Evolutionary conservation across 345 rosid species (phyloP).

Genomic region (Pistacia atlantica): DNA sequence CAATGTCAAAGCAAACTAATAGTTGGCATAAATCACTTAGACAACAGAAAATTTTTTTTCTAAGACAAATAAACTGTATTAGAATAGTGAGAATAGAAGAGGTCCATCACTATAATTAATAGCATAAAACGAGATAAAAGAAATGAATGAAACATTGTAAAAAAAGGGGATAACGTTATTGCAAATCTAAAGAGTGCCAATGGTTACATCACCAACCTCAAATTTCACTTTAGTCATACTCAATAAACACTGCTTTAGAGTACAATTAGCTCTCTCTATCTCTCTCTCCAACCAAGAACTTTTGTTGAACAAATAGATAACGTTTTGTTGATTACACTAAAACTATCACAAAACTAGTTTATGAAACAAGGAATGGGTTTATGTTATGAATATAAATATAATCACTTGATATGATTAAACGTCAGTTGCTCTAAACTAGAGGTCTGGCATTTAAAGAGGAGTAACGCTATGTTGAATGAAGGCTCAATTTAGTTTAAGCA

Average conservation of each 20-base stretch:
- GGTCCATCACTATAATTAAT: not conserved
- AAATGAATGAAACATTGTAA: not conserved
- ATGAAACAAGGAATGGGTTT: too few species aligned
- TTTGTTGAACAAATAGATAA: conserved; percentile 22
- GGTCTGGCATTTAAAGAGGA: too few species aligned
- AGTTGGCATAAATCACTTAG: not conserved
- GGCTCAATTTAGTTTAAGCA: too few species aligned
- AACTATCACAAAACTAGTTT: conserved; percentile 3
- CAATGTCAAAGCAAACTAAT: too few species aligned
- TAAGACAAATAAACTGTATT: not conserved
- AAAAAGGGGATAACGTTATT: not conserved
- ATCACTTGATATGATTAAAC: too few species aligned
- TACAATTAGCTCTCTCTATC: conserved; percentile 21
- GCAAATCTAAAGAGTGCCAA: not conserved
- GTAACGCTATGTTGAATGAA: too few species aligned
- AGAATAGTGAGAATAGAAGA: not conserved
- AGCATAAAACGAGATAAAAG: not conserved
- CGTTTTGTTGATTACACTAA: conserved; percentile 37
- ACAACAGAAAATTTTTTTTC: not conserved
- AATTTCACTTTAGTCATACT: conserved; percentile 22
- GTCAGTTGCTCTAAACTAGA: too few species aligned
- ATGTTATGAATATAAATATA: too few species aligned
- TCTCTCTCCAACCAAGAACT: not conserved
- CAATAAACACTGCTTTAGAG: conserved; percentile 32
- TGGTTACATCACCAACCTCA: conserved; percentile 26